Base-by-base conservation (phyloP, 1,139 yeast genomes). In the Lipomyces yarrowii region DNA sequence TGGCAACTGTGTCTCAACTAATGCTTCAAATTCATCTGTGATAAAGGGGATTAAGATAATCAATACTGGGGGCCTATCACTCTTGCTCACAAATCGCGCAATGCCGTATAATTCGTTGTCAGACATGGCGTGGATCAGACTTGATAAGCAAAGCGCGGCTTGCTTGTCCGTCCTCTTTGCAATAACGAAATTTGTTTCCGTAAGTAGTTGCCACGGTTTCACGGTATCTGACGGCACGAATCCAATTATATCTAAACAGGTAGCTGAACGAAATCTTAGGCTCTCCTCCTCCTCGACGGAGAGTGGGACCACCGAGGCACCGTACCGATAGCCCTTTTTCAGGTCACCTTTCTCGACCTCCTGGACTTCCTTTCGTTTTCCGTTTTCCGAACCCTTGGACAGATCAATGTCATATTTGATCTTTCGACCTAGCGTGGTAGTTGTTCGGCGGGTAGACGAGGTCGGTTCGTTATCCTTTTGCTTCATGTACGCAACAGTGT, bases 211-310 rank as follows among this genome's bases (percentile, higher is more conserved):
- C 73, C 88, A 87, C 2, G 87, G 81, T 0, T n/a, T 56, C 15
- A 64, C 59, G 30, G 77, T 75, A 0, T 73, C 72, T 18, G 73
- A 73, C 8, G 80, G 79, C 10, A 87, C 77, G 70, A 91, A 87
- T 0, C 92, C 92, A 46, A 90, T 72, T 3, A 92, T 79, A 74
- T 88, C 91, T 33, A 91, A 74, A 0, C 88, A 86, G 0, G 86
- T 80, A 2, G 70, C 64, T 0, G 86, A 80, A 2, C 78, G 74
- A 37, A 86, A 80, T n/a, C 75, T 76, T 21, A 86, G 75, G 1
- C 80, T 77, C 26, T 80, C 79, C 33, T 81, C 80, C 46, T 88
- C 77, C 1, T 82, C 81, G 0, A 80, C 77, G 13, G 85, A 80
- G 13, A 86, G 71, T 1, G 85, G 83, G 2, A 86, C 81, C n/a